Evolutionary conservation across 164 flowering plant genomes (phyloP).

Genomic region (Brasenia schreberi): DNA sequence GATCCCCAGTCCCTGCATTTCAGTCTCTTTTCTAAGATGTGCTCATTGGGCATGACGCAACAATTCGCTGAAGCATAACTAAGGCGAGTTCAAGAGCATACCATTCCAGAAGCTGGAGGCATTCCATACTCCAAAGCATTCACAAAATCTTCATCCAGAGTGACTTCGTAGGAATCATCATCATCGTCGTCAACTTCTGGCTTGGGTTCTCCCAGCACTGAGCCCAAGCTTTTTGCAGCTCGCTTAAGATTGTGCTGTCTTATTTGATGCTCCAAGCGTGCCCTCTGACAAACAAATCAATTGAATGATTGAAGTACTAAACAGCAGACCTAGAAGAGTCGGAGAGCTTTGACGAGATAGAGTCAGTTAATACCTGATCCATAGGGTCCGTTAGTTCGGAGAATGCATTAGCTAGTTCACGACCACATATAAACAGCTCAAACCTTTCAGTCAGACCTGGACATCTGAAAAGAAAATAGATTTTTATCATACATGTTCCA

Average conservation of each 20-base stretch:
- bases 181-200: slow-evolving; percentile 27
- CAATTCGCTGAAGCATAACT: not conserved
- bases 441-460: slow-evolving; percentile 93
- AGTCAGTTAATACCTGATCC: slow-evolving; percentile 57
- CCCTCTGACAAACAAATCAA: slow-evolving; percentile 38
- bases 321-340: not conserved
- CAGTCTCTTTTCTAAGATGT: not conserved
- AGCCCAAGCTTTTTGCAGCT: slow-evolving; percentile 13
- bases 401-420: slow-evolving; percentile 94
- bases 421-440: slow-evolving; percentile 91
- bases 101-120: slow-evolving; percentile 99
- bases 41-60: too few relatives aligned
- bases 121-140: slow-evolving; percentile 95
- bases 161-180: slow-evolving; percentile 69
- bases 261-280: slow-evolving; percentile 86
- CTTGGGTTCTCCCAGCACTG: slow-evolving; percentile 13
- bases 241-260: slow-evolving; percentile 69
- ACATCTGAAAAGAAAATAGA: slow-evolving; percentile 23
- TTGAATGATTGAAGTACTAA: not conserved
- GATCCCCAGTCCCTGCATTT: slow-evolving; percentile 77
- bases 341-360: not conserved
- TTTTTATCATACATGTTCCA: too few relatives aligned
- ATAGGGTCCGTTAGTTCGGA: slow-evolving; percentile 97
- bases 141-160: slow-evolving; percentile 83
- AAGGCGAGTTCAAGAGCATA: slow-evolving; percentile 14